phyloP scores from a whole-genome alignment of 164 flowering plant species.

The Kingdonia uniflora region DNA sequence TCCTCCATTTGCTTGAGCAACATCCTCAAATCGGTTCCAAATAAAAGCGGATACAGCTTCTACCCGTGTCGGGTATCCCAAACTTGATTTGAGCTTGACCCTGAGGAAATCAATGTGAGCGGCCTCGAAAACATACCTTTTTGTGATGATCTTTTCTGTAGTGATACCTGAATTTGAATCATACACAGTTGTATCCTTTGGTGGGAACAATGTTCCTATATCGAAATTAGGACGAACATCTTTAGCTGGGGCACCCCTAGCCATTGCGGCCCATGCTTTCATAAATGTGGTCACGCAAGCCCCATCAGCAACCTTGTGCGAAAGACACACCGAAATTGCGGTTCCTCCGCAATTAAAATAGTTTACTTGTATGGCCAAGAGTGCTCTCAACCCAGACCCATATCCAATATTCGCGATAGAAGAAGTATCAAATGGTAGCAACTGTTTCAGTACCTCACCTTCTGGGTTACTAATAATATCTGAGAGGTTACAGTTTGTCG shows the following conservation, averaged over 20 bases:
- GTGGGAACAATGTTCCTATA: conserved; percentile 15
- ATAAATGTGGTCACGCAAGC: conserved; percentile 24
- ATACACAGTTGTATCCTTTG: too few relatives aligned
- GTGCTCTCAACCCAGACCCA: not conserved
- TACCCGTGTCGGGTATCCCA: not conserved
- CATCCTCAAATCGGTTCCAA: conserved; percentile 10
- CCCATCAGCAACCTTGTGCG: conserved; percentile 39
- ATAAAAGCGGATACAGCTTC: conserved; percentile 18
- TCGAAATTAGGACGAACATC: conserved; percentile 15
- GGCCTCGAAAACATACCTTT: conserved; percentile 15
- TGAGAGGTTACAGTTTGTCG: not conserved
- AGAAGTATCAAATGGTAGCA: conserved; percentile 19
- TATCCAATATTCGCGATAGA: not conserved
- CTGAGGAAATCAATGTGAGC: conserved; percentile 9
- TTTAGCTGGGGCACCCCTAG: conserved; percentile 10
- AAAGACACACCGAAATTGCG: conserved; percentile 37
- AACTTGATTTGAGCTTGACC: not conserved
- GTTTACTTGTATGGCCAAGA: conserved; percentile 32
- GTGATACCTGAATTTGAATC: too few relatives aligned
- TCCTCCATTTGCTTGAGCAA: too few relatives aligned
- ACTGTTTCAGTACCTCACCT: conserved; percentile 9
- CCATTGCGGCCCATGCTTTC: conserved; percentile 29
- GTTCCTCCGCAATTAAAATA: conserved; percentile 46
- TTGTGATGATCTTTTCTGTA: not conserved
- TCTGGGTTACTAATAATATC: conserved; percentile 9